These are phyloP conservation scores for Oxytropis ochrocephala DNA, from an alignment of 306 rosid genomes.

Conservation along the genomic window DNA sequence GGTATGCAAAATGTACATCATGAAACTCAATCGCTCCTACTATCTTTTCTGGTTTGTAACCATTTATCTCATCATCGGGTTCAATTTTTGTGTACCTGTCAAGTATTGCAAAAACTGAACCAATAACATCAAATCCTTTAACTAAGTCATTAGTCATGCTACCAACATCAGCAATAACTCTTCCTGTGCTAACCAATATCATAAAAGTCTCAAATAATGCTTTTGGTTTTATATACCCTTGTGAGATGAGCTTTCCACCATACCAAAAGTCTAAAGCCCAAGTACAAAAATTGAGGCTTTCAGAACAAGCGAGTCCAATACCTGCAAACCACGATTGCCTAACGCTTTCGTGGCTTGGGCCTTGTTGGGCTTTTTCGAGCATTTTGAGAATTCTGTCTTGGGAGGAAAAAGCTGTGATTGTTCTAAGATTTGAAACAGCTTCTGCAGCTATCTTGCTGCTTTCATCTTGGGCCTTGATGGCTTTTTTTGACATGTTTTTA, in stretches of 20 bases:
- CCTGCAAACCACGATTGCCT: slow-evolving; percentile 84
- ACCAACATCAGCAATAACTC: slow-evolving; percentile 90
- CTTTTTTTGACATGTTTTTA: too few relatives aligned
- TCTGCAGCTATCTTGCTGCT: too few relatives aligned
- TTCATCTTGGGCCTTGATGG: too few relatives aligned
- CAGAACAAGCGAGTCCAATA: slow-evolving; percentile 63
- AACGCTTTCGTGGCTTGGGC: slow-evolving; percentile 54
- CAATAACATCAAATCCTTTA: slow-evolving; percentile 60
- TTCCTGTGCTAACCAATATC: slow-evolving; percentile 69
- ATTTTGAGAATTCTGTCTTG: slow-evolving; percentile 65
- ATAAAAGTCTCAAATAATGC: slow-evolving; percentile 68
- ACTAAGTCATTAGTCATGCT: slow-evolving; percentile 82
- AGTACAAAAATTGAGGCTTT: slow-evolving; percentile 40
- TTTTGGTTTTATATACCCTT: slow-evolving; percentile 39
- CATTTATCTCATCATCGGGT: too few relatives aligned
- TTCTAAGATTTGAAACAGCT: too few relatives aligned
- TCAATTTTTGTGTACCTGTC: too few relatives aligned
- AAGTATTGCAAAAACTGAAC: slow-evolving; percentile 68
- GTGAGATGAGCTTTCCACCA: slow-evolving; percentile 53
- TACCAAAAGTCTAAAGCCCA: slow-evolving; percentile 92
- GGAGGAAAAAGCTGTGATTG: slow-evolving; percentile 96
- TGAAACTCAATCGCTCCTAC: too few relatives aligned
- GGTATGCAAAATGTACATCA: too few relatives aligned
- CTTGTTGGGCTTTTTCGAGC: slow-evolving; percentile 75
- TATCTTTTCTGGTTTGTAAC: too few relatives aligned